These are phyloP conservation scores for Spencermartinsiella ligniputridi DNA, from an alignment of 1,139 yeast species.

Conservation along the genomic window DNA sequence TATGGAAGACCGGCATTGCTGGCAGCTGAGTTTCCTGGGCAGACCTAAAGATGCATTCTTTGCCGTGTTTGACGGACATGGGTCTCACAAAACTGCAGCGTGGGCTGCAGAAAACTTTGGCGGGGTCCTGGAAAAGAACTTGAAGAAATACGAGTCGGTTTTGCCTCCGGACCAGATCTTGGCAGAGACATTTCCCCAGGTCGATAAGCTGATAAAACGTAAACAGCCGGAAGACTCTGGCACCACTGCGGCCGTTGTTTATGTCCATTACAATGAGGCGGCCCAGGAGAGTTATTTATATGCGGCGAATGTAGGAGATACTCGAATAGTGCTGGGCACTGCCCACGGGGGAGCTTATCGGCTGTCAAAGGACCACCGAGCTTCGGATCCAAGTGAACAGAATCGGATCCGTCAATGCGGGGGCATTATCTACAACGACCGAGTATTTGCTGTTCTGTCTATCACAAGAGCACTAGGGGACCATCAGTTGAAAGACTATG, in stretches of 20 bases:
- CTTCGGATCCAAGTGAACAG: slow-evolving; percentile 62
- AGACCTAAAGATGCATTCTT: slow-evolving; percentile 82
- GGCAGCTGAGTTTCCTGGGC: slow-evolving; percentile 82
- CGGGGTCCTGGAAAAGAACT: slow-evolving; percentile 25
- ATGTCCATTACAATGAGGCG: slow-evolving; percentile 9
- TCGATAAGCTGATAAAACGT: slow-evolving; percentile 12
- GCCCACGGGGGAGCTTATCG: slow-evolving; percentile 56
- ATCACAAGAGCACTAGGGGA: slow-evolving; percentile 85
- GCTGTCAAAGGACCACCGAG: slow-evolving; percentile 77
- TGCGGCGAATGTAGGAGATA: slow-evolving; percentile 87
- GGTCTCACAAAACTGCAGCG: slow-evolving; percentile 77
- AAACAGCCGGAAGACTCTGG: slow-evolving; percentile 17
- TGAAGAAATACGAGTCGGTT: slow-evolving; percentile 5
- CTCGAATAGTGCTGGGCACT: slow-evolving; percentile 65
- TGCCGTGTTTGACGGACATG: slow-evolving; percentile 90
- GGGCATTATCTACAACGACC: slow-evolving; percentile 65
- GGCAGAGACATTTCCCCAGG: slow-evolving; percentile 22
- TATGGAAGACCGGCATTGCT: slow-evolving; percentile 88
- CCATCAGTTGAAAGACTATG: slow-evolving; percentile 70
- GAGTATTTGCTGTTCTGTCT: slow-evolving; percentile 83
- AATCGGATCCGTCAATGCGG: slow-evolving; percentile 62
- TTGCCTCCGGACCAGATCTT: slow-evolving; percentile 15
- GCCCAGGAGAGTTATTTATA: slow-evolving; percentile 38
- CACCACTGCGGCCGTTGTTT: slow-evolving; percentile 23
- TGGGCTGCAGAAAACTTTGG: slow-evolving; percentile 87